A percentile compares a stretch with the other conserved stretches of the same genome.
phyloP scores from a whole-genome alignment of 2,329 filamentous ascomycete species.

The Clarireedia hainanense region DNA sequence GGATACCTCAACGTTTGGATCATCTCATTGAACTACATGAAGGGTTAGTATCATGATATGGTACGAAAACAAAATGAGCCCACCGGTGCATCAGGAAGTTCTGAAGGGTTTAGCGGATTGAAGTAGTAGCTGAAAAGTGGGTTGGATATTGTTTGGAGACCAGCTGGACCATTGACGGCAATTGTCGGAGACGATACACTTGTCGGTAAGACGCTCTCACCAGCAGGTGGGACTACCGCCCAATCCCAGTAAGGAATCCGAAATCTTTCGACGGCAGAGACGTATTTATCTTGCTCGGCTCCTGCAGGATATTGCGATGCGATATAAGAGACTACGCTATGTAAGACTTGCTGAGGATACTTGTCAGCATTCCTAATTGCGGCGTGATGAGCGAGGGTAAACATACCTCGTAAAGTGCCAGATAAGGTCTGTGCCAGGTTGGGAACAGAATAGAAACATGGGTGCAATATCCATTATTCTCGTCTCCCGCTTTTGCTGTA shows the following conservation, averaged over 20 bases:
- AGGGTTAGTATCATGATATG: neutral
- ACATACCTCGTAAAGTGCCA: conserved; percentile 47
- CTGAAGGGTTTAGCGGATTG: conserved; percentile 34
- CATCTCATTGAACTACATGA: conserved; percentile 48
- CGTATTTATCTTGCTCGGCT: conserved; percentile 34
- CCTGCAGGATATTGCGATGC: conserved; percentile 30
- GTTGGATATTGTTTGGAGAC: conserved; percentile 36
- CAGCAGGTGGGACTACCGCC: conserved; percentile 38
- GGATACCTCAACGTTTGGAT: conserved; percentile 51
- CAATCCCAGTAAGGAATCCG: conserved; percentile 43
- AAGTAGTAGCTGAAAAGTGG: conserved; percentile 46
- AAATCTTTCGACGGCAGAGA: conserved; percentile 32
- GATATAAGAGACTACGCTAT: conserved; percentile 38
- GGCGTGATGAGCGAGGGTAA: neutral
- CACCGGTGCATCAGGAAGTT: conserved; percentile 54
- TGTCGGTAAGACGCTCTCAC: conserved; percentile 40
- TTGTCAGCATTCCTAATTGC: neutral
- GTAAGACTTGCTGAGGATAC: conserved; percentile 43
- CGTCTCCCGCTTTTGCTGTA: conserved; percentile 11
- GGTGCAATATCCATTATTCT: conserved; percentile 22
- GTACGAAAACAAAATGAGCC: conserved; percentile 22
- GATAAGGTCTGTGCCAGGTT: conserved; percentile 48
- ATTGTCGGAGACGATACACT: conserved; percentile 39
- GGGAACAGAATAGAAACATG: conserved; percentile 26
- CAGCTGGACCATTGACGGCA: conserved; percentile 46